Conservation (phyloP, 192 early-diverging fungal genomes). For the Gaertneriomyces semiglobifer region DNA sequence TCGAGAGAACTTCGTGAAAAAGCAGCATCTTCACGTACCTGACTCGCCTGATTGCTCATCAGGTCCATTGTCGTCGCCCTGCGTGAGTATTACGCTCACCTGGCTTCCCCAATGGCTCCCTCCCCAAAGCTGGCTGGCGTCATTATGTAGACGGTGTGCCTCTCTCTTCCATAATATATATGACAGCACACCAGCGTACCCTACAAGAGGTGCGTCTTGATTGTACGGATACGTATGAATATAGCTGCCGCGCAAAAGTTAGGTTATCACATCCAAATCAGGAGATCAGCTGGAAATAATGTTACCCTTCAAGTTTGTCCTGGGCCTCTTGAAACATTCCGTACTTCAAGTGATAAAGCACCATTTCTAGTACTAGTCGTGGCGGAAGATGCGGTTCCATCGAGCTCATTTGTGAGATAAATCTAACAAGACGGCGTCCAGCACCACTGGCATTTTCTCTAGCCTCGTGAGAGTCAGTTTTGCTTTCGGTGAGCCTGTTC, state of each 20-base stretch:
- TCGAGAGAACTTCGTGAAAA: background rate
- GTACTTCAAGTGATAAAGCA: slow-evolving; percentile 26
- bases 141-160: background rate
- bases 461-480: background rate
- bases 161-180: slow-evolving; percentile 25
- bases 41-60: background rate
- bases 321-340: slow-evolving; percentile 23
- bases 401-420: slow-evolving; percentile 22
- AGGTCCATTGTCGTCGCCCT: background rate
- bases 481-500: no score
- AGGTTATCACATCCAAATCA: background rate
- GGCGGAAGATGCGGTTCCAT: background rate
- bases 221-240: slow-evolving; percentile 25
- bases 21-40: background rate
- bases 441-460: background rate
- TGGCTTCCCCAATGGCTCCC: slow-evolving; percentile 3
- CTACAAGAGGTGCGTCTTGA: slow-evolving; percentile 21
- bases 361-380: slow-evolving; percentile 12
- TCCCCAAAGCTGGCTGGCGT: background rate
- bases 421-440: slow-evolving; percentile 12
- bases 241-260: slow-evolving; percentile 9
- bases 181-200: slow-evolving; percentile 25
- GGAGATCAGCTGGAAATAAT: background rate
- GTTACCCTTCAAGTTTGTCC: slow-evolving; percentile 19
- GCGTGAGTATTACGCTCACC: background rate